Percentiles rank a stretch among this genome's conserved stretches.
These are phyloP conservation scores for Neophaeococcomyces aloes DNA, from an alignment of 2,329 filamentous ascomycete genomes.

Conservation along the genomic window DNA sequence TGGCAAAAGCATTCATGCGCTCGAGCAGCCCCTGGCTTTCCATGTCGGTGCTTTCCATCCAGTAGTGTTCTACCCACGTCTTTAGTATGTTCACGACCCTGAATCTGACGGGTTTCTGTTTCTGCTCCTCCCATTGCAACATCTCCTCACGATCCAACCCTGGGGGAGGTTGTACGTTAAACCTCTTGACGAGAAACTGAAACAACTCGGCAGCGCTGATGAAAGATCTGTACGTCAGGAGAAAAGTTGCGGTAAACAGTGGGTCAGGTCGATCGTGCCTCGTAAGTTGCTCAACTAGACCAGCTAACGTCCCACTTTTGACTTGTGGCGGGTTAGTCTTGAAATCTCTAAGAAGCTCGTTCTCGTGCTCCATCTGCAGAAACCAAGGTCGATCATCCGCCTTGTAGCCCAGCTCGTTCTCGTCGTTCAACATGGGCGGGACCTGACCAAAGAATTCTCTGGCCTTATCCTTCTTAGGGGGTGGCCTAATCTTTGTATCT, in stretches of 20 bases:
- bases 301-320: conserved; percentile 79
- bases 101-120: conserved; percentile 92
- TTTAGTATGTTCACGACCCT: conserved; percentile 95
- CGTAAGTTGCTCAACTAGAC: conserved; percentile 87
- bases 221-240: conserved; percentile 92
- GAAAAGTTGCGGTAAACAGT: conserved; percentile 93
- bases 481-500: conserved; percentile 30
- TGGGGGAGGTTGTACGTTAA: conserved; percentile 82
- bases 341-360: conserved; percentile 78
- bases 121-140: conserved; percentile 80
- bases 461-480: conserved; percentile 32
- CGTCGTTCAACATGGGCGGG: conserved; percentile 26
- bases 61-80: conserved; percentile 96
- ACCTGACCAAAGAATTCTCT: conserved; percentile 39
- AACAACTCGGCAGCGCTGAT: conserved; percentile 84
- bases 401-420: conserved; percentile 37
- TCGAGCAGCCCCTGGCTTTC: conserved; percentile 75
- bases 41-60: conserved; percentile 91
- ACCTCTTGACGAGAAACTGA: conserved; percentile 81
- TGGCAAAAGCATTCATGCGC: conserved; percentile 80
- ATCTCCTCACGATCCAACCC: conserved; percentile 66
- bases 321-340: conserved; percentile 67
- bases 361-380: conserved; percentile 74
- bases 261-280: conserved; percentile 92
- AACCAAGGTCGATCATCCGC: conserved; percentile 71